Evolutionary conservation across 2,329 filamentous ascomycete species (phyloP), one percentile per base, ranked within the genome.

Genomic region (Diaporthe ampelina): DNA sequence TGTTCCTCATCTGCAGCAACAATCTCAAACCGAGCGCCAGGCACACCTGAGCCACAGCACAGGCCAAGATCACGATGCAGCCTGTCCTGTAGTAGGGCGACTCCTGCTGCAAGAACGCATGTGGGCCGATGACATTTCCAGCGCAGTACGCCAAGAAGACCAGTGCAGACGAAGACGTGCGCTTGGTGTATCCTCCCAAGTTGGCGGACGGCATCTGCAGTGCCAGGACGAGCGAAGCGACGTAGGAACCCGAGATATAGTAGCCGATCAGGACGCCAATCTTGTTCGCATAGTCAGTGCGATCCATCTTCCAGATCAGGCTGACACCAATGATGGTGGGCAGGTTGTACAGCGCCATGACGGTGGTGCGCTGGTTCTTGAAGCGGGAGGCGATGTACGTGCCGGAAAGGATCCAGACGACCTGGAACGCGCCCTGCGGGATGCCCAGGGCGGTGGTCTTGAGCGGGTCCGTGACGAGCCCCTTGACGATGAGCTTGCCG

Each of bases 401-500:
- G 3, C 88, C 89, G 0, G 84, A 83, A 13, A 91, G 83, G 48
- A 91, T 86, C 76, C 84, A 89, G n/a, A 89, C 79, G 4, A 89
- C 83, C 72, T 89, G 88, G 77, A 88, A 89, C 1, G 83, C 86
- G 7, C 89, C 89, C 57, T 86, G 84, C 0, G 89, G 89, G 43
- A 91, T 90, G 0, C 88, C 89, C 4, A 88, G 83, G 0, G 86
- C 86, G 0, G 88, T 88, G 0, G 89, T 89, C 10, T 83, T 77
- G 0, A 89, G 81, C 0, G 86, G 76, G 63, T 85, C 82, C 1
- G 78, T 77, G 24, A 85, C 85, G 2, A 88, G 80, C 1, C 86
- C 84, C 73, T 89, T 89, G 78, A 90, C 85, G 71, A 90, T 90
- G 29, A 89, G 83, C 72, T 88, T 90, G 52, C 87, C 86, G 76